Evolutionary conservation across 164 flowering plant species (phyloP), one percentile per base, ranked within the genome.

Genomic region (Nymphaea colorata): DNA sequence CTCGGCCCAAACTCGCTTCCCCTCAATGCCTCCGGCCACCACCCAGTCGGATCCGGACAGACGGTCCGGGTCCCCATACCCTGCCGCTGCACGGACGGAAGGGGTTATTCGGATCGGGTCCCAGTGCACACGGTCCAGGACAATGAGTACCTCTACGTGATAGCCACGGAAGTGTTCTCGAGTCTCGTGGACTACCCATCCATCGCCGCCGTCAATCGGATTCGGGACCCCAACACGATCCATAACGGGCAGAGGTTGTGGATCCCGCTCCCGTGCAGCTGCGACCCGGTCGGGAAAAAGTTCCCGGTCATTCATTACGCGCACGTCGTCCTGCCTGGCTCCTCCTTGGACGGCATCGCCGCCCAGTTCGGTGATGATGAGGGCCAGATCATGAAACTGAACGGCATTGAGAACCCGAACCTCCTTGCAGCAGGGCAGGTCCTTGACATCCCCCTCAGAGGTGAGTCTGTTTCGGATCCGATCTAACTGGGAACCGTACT

Each of bases 241-340:
- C 2, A 42, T 3, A 44, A 68, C 16, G 84, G 83, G 68, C 83
- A 78, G 75, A 16, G 73, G 72, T 79, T 86, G 72, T 62, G 75
- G 81, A 84, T 86, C 36, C 91, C 91, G 51, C 73, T 86, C 64
- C 88, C 91, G 4, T 86, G 91, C 57, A 84, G 88, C 82, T 86
- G 91, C 69, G 88, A 86, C 44, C 55, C 55, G 55, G 75, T 73
- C 4, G 86, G 81, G 74, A 67, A 75, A 17, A 84, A 83, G 0
- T 17, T 55, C 55, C 44, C 42, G 57, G 87, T 82, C 57, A 79
- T 82, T 10, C 91, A 86, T 47, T 84, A 86, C 67, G 88, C 81
- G 3, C 80, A 80, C 72, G 57, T 78, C 72, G 88, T 82, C 72
- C 47, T 61, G 10, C 3, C 25, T 2, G 85, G 84, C 41, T 81